These are phyloP conservation scores for Lasiodiplodia sp. DNA, from an alignment of 2,329 filamentous ascomycete genomes.

Conservation along the genomic window DNA sequence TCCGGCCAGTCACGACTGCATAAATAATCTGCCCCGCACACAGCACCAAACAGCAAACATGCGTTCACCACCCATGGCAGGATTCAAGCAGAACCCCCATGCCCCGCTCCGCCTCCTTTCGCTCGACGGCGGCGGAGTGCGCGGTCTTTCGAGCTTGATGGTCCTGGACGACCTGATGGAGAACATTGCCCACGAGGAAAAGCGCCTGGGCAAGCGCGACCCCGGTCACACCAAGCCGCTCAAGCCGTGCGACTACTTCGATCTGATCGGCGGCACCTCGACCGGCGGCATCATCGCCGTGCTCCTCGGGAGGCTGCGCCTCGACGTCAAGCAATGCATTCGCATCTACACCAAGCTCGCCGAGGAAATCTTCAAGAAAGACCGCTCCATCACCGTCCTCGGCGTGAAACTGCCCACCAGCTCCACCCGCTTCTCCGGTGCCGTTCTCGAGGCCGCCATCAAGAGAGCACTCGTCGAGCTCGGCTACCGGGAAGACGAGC, in stretches of 20 bases:
- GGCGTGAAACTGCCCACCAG: slow-evolving; percentile 47
- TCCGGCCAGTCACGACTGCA: background rate
- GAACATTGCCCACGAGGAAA: slow-evolving; percentile 47
- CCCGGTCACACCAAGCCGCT: slow-evolving; percentile 40
- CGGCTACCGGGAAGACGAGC: slow-evolving; percentile 44
- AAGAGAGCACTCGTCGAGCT: slow-evolving; percentile 43
- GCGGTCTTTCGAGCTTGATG: slow-evolving; percentile 48
- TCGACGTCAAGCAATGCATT: slow-evolving; percentile 48
- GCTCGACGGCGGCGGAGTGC: slow-evolving; percentile 49
- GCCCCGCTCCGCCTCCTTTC: slow-evolving; percentile 45
- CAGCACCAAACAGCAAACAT: slow-evolving; percentile 8
- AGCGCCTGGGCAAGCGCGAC: slow-evolving; percentile 41
- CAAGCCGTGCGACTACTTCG: slow-evolving; percentile 51
- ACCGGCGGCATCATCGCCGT: slow-evolving; percentile 52
- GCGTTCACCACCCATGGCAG: slow-evolving; percentile 27
- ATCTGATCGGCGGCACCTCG: slow-evolving; percentile 50
- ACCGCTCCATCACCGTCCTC: slow-evolving; percentile 44
- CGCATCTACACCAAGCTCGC: slow-evolving; percentile 46
- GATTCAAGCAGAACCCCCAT: slow-evolving; percentile 34
- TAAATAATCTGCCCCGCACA: slow-evolving; percentile 15
- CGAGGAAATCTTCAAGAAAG: slow-evolving; percentile 48
- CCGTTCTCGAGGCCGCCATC: slow-evolving; percentile 46
- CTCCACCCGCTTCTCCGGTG: slow-evolving; percentile 46
- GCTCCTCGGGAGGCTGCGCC: slow-evolving; percentile 46
- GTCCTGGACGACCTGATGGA: slow-evolving; percentile 50